Percentiles rank a stretch among this genome's conserved stretches.
These are phyloP conservation scores for Phytophthora cajani DNA, from an alignment of 352 stramenopile species.

Conservation along the genomic window DNA sequence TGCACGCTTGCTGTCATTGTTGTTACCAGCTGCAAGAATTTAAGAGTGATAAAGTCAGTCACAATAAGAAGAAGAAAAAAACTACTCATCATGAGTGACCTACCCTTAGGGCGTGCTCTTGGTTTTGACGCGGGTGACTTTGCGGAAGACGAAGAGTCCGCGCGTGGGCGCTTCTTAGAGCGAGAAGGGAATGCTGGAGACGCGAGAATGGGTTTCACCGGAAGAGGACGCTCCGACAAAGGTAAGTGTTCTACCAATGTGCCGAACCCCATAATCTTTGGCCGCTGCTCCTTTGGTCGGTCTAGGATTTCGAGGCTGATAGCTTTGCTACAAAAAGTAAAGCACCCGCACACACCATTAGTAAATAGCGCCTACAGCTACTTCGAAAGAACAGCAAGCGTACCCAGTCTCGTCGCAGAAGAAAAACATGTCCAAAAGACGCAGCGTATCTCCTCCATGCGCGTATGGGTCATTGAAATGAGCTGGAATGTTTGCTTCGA, in stretches of 20 bases:
- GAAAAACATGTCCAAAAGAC: conserved; percentile 86
- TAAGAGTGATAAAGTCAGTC: conserved; percentile 2
- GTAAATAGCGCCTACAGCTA: background rate
- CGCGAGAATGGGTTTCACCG: conserved; percentile 71
- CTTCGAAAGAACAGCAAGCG: conserved; percentile 17
- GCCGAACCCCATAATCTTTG: conserved; percentile 86
- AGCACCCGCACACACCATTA: background rate
- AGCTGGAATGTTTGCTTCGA: conserved; percentile 63
- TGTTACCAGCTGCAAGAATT: conserved; percentile 1
- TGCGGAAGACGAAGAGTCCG: conserved; percentile 44
- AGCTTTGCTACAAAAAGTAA: conserved; percentile 48
- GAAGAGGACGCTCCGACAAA: conserved; percentile 60
- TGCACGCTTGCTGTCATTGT: conserved; percentile 30
- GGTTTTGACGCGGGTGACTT: conserved; percentile 32
- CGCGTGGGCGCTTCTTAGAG: conserved; percentile 72
- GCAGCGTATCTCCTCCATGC: conserved; percentile 68
- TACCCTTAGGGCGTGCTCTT: conserved; percentile 32
- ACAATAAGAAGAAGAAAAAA: background rate
- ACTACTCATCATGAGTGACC: background rate
- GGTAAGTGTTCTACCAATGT: conserved; percentile 82
- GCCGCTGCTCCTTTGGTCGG: conserved; percentile 71
- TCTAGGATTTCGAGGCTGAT: conserved; percentile 86
- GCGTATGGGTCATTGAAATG: conserved; percentile 78
- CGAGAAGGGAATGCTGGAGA: conserved; percentile 79
- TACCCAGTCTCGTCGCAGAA: conserved; percentile 88